phyloP scores from a whole-genome alignment of 257 asterid species.

The Leptodermis oblonga region DNA sequence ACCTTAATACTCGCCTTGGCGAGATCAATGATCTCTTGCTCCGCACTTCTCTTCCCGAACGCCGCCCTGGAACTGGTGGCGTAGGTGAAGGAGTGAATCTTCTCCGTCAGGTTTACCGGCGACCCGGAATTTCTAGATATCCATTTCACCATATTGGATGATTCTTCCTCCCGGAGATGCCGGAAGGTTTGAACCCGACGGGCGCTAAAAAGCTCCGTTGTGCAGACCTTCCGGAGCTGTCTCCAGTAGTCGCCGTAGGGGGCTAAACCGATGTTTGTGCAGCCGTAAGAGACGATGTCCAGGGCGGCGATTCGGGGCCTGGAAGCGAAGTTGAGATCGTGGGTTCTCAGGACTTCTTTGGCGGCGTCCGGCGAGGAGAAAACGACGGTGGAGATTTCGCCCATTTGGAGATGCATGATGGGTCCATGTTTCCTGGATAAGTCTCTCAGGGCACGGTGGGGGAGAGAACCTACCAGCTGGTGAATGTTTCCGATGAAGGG shows the following conservation, averaged over 20 bases:
- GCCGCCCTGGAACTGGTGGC: constrained; percentile 22
- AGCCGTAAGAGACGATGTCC: not conserved
- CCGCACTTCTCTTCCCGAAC: constrained; percentile 20
- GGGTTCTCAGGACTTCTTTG: constrained; percentile 18
- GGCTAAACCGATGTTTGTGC: constrained; percentile 1
- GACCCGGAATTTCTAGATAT: constrained; percentile 17
- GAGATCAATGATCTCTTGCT: constrained; percentile 21
- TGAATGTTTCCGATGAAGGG: constrained; percentile 18
- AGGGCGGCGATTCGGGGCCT: constrained; percentile 12
- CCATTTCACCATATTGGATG: not conserved
- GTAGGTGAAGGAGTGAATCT: constrained; percentile 11
- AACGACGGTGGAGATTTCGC: constrained; percentile 17
- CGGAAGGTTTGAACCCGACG: constrained; percentile 15
- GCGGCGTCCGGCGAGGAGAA: constrained; percentile 22
- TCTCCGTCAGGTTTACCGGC: constrained; percentile 25
- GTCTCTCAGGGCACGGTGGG: constrained; percentile 9
- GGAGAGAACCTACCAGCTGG: constrained; percentile 8
- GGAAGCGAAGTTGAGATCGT: constrained; percentile 15
- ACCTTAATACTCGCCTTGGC: constrained; percentile 4
- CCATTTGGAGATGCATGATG: constrained; percentile 20
- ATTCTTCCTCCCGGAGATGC: constrained; percentile 24
- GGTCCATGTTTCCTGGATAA: constrained; percentile 17
- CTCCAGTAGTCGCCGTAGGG: constrained; percentile 11
- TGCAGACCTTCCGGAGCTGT: constrained; percentile 3
- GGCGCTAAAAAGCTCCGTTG: not conserved